phyloP scores from a whole-genome alignment of 164 flowering plant species.

The Nelumbo lutea region DNA sequence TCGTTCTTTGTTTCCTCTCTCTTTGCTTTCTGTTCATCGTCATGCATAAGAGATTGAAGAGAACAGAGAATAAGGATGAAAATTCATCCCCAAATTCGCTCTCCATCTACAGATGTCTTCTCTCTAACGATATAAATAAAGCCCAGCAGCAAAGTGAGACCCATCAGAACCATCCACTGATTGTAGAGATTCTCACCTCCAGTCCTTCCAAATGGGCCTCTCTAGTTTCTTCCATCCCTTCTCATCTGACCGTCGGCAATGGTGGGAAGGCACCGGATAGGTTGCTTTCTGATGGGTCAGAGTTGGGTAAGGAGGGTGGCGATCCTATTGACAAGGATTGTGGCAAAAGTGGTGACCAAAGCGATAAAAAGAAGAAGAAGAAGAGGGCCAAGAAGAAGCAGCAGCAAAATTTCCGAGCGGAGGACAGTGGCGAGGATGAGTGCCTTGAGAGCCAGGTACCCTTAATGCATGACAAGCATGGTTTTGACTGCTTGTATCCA shows the following conservation, averaged over 20 bases:
- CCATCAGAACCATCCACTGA: conserved; percentile 19
- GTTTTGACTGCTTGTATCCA: conserved; percentile 52
- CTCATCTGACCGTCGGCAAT: conserved; percentile 1
- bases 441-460: conserved; percentile 7
- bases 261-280: conserved; percentile 4
- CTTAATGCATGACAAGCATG: conserved; percentile 24
- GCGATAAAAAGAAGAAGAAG: conserved; percentile 37
- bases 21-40: conserved; percentile 23
- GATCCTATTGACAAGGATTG: conserved; percentile 10
- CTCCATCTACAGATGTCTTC: conserved; percentile 5
- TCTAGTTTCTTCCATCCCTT: conserved; percentile 3
- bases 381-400: conserved; percentile 40
- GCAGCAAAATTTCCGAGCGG: conserved; percentile 17
- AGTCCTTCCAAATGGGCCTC: conserved; percentile 38
- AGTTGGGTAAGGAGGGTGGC: conserved; percentile 16
- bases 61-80: conserved; percentile 10
- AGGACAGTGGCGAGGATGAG: conserved; percentile 23
- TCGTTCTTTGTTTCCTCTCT: conserved; percentile 18
- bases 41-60: conserved; percentile 18
- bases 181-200: conserved; percentile 47
- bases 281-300: conserved; percentile 25
- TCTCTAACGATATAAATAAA: conserved; percentile 5
- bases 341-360: conserved; percentile 16
- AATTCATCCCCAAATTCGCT: conserved; percentile 13
- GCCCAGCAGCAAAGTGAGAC: conserved; percentile 2